These are phyloP conservation scores for Carallia pectinifolia DNA, from an alignment of 345 rosid genomes.

Conservation along the genomic window DNA sequence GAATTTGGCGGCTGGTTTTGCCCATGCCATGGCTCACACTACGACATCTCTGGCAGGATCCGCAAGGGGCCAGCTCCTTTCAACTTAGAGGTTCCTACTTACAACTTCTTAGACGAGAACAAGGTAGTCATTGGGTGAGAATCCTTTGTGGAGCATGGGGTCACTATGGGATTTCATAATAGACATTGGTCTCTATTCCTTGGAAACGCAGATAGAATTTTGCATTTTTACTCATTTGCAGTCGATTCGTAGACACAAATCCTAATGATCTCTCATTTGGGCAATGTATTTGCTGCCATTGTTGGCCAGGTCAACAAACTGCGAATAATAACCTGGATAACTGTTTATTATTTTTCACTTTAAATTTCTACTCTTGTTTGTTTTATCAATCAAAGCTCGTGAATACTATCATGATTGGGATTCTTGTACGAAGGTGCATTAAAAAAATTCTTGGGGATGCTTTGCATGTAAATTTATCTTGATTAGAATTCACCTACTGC, in stretches of 20 bases:
- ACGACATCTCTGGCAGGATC: slow-evolving; percentile 88
- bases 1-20: slow-evolving; percentile 95
- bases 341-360: not conserved
- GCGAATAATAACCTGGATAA: slow-evolving; percentile 36
- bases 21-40: slow-evolving; percentile 93
- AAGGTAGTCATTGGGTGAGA: slow-evolving; percentile 76
- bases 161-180: slow-evolving; percentile 19
- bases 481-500: not conserved
- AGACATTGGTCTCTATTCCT: slow-evolving; percentile 16
- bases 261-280: slow-evolving; percentile 4
- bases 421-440: not conserved
- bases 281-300: slow-evolving; percentile 19
- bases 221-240: slow-evolving; percentile 12
- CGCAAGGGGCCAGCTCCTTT: slow-evolving; percentile 93
- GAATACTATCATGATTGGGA: not conserved
- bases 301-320: slow-evolving; percentile 10
- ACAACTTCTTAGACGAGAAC: slow-evolving; percentile 78
- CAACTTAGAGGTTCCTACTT: slow-evolving; percentile 86
- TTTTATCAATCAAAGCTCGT: not conserved
- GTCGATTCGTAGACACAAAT: slow-evolving; percentile 2
- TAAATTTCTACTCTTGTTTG: not conserved
- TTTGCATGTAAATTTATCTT: not conserved
- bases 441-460: not conserved
- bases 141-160: slow-evolving; percentile 7
- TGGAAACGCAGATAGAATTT: slow-evolving; percentile 17